Conservation (phyloP, 1,139 yeast genomes). For the Schwanniomyces etchellsii region DNA sequence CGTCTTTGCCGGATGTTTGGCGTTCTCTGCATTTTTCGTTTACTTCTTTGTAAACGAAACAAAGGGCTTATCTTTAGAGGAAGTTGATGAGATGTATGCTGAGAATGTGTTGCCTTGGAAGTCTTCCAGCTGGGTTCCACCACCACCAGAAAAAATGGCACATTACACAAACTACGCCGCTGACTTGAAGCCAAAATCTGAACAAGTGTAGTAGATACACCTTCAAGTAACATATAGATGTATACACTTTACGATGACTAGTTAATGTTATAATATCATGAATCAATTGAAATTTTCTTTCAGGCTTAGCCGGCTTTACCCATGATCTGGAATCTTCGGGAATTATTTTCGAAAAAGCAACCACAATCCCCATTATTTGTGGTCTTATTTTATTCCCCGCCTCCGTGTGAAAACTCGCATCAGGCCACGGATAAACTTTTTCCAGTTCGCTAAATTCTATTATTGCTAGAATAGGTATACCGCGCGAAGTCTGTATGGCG, state of each 20-base stretch:
- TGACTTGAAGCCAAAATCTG: slow-evolving; percentile 8
- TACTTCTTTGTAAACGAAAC: slow-evolving; percentile 88
- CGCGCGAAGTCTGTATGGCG: no score
- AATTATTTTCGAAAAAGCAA: no score
- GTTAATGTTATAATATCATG: slow-evolving; percentile 1
- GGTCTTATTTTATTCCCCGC: no score
- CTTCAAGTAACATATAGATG: not conserved
- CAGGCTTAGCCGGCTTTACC: no score
- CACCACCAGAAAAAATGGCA: slow-evolving; percentile 22
- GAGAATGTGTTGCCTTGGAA: slow-evolving; percentile 42
- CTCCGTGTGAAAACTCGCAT: no score
- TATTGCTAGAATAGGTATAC: no score
- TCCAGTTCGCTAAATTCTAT: no score
- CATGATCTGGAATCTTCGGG: no score
- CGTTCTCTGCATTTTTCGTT: slow-evolving; percentile 50
- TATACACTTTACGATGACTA: slow-evolving; percentile 1
- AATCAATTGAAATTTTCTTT: no score
- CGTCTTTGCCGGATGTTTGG: slow-evolving; percentile 39
- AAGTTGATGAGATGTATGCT: slow-evolving; percentile 70
- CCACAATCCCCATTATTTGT: no score
- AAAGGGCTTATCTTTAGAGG: slow-evolving; percentile 82
- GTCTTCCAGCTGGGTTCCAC: slow-evolving; percentile 42
- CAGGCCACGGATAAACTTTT: no score
- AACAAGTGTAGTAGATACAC: slow-evolving; percentile 5
- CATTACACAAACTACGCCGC: slow-evolving; percentile 8